These are phyloP conservation scores for Laetiporus sulphureus DNA, from an alignment of 1,284 basidiomycete genomes.

Conservation along the genomic window DNA sequence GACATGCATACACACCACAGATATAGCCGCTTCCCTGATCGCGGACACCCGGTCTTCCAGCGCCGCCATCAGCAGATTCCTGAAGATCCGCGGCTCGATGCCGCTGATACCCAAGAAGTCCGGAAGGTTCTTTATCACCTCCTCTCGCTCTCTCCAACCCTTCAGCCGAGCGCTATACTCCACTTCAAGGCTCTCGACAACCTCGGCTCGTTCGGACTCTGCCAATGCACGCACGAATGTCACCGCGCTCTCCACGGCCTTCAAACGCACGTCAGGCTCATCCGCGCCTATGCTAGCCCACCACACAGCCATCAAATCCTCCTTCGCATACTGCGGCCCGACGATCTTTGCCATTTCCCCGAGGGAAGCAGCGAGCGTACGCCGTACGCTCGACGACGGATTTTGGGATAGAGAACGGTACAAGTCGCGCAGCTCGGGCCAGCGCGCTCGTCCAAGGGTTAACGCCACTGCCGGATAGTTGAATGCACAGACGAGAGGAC, in stretches of 20 bases:
- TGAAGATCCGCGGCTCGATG: constrained; percentile 24
- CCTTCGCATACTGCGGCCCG: constrained; percentile 58
- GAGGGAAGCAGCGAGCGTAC: constrained; percentile 79
- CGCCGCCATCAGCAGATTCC: constrained; percentile 52
- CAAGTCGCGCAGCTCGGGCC: constrained; percentile 69
- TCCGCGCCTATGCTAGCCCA: constrained; percentile 52
- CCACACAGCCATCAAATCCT: constrained; percentile 76
- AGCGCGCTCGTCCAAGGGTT: constrained; percentile 73
- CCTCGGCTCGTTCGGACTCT: constrained; percentile 38
- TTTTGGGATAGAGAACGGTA: constrained; percentile 64
- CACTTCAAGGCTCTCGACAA: constrained; percentile 37
- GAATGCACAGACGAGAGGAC: constrained; percentile 87
- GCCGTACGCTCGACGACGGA: constrained; percentile 58
- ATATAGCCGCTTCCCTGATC: constrained; percentile 75
- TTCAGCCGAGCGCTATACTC: constrained; percentile 42
- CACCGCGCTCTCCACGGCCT: constrained; percentile 59
- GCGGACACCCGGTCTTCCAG: constrained; percentile 79
- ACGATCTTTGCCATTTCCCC: constrained; percentile 89
- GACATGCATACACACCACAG: constrained; percentile 40
- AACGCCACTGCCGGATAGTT: constrained; percentile 91
- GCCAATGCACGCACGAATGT: constrained; percentile 54
- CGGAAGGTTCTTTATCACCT: constrained; percentile 51
- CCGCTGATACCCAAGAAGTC: constrained; percentile 27
- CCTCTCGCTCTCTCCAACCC: constrained; percentile 84
- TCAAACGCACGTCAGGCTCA: constrained; percentile 66